Conservation (phyloP, 2,329 filamentous ascomycete species). For the Bretziella fagacearum region DNA sequence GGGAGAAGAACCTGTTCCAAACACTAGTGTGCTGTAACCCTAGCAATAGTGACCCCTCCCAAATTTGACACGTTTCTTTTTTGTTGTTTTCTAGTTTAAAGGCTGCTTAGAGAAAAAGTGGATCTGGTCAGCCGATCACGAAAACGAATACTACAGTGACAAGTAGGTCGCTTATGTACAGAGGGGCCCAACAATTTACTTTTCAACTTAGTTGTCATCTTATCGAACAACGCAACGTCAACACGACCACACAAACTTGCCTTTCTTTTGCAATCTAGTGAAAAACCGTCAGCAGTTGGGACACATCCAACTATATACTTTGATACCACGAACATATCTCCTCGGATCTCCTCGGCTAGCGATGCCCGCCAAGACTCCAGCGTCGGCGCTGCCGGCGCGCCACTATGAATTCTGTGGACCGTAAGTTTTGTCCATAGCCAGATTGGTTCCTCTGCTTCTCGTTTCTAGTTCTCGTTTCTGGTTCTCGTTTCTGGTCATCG, state of each 20-base stretch:
- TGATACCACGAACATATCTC: background rate
- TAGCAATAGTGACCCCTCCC: too few species aligned
- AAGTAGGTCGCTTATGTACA: too few species aligned
- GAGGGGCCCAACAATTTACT: background rate
- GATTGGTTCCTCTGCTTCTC: too few species aligned
- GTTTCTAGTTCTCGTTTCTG: too few species aligned
- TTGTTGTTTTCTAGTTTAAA: background rate
- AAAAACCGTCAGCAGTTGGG: too few species aligned
- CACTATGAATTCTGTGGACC: slow-evolving; percentile 37
- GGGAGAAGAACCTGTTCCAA: background rate
- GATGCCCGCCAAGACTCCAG: slow-evolving; percentile 16
- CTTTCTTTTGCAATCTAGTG: too few species aligned
- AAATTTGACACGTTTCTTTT: too few species aligned
- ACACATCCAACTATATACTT: too few species aligned
- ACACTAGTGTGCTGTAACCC: background rate
- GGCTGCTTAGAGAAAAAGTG: background rate
- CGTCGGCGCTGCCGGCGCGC: slow-evolving; percentile 21
- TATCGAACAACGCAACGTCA: too few species aligned
- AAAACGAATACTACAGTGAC: background rate
- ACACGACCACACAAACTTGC: background rate
- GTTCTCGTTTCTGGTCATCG: too few species aligned
- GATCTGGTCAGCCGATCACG: background rate
- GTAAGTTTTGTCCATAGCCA: slow-evolving; percentile 23
- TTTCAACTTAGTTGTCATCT: too few species aligned
- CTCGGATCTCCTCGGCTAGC: background rate